Conservation (phyloP, 129 eudicot genomes). For the Escallonia rubra region DNA sequence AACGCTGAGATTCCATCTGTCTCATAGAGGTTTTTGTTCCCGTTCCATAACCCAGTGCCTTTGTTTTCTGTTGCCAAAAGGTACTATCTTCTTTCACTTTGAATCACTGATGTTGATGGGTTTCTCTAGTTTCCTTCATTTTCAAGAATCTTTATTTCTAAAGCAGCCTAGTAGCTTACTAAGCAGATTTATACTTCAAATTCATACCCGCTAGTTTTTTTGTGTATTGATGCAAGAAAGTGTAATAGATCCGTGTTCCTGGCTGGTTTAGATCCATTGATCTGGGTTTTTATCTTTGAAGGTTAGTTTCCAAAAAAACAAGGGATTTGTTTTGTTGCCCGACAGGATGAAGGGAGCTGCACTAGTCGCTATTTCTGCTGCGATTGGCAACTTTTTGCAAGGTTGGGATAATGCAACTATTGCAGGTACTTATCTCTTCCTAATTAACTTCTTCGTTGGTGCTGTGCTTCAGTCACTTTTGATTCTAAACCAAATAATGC, state of each 20-base stretch:
- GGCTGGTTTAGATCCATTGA: background rate
- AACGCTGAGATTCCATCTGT: no score
- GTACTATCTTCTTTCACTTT: background rate
- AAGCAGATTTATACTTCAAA: background rate
- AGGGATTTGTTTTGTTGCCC: background rate
- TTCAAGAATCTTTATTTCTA: background rate
- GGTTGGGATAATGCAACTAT: conserved; percentile 88
- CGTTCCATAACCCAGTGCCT: background rate
- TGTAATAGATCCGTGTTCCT: background rate
- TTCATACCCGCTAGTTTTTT: no score
- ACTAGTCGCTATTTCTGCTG: conserved; percentile 61
- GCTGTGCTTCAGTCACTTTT: background rate
- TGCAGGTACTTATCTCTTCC: conserved; percentile 47
- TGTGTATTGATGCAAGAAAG: no score
- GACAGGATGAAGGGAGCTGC: conserved; percentile 66
- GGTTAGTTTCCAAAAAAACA: background rate
- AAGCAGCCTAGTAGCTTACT: background rate
- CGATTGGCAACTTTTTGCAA: conserved; percentile 71
- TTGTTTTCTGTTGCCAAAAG: background rate
- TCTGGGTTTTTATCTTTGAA: background rate
- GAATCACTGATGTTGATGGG: background rate
- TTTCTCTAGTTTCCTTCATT: background rate
- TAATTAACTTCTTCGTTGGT: background rate
- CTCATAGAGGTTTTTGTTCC: background rate
- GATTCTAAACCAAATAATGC: background rate